phyloP scores from a whole-genome alignment of 768 basidiomycete genomes.

The Agaricus sinodeliciosus region DNA sequence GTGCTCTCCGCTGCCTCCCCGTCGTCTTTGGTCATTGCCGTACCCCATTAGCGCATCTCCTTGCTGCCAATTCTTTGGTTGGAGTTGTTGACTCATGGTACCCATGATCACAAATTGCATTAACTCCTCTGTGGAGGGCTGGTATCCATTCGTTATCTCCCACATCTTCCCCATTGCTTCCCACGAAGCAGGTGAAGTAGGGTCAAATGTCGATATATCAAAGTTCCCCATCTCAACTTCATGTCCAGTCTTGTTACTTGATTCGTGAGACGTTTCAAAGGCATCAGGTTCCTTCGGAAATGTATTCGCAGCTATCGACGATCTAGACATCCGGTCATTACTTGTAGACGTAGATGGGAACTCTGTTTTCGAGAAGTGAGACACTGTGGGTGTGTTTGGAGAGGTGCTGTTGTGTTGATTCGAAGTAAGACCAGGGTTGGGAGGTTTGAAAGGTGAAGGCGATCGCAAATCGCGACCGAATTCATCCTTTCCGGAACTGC shows the following conservation, averaged over 20 bases:
- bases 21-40: slow-evolving; percentile 19
- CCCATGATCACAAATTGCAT: slow-evolving; percentile 60
- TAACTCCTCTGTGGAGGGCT: slow-evolving; percentile 69
- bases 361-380: slow-evolving; percentile 19
- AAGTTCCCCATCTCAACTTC: slow-evolving; percentile 57
- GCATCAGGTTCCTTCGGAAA: slow-evolving; percentile 42
- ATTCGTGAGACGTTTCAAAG: slow-evolving; percentile 19
- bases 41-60: slow-evolving; percentile 8
- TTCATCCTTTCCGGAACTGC: slow-evolving; percentile 60
- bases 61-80: slow-evolving; percentile 12
- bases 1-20: slow-evolving; percentile 37
- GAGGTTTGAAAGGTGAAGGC: slow-evolving; percentile 31
- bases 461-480: slow-evolving; percentile 79
- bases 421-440: slow-evolving; percentile 13
- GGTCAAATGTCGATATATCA: slow-evolving; percentile 68
- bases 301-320: slow-evolving; percentile 53
- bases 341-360: slow-evolving; percentile 36
- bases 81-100: neutral
- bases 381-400: slow-evolving; percentile 26
- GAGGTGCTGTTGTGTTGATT: slow-evolving; percentile 15
- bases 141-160: slow-evolving; percentile 58
- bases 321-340: slow-evolving; percentile 37
- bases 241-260: slow-evolving; percentile 26
- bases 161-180: slow-evolving; percentile 76
- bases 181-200: slow-evolving; percentile 70